These are phyloP conservation scores for Apiotrichum mycotoxinovorans DNA, from an alignment of 1,284 basidiomycete genomes.

Conservation along the genomic window DNA sequence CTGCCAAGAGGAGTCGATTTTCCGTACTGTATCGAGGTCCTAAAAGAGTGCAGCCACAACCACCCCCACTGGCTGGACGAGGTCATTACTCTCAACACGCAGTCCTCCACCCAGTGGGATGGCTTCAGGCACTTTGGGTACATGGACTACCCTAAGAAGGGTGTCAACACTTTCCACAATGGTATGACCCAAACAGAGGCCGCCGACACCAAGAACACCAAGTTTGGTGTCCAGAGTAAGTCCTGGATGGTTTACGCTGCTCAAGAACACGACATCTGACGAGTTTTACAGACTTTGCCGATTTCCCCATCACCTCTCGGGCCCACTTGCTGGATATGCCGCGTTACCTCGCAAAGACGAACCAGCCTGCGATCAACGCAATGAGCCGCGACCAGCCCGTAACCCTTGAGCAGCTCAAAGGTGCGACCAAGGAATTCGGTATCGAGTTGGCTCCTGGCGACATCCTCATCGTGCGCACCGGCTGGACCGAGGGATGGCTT, in stretches of 20 bases:
- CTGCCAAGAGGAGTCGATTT: too few species aligned
- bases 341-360: constrained; percentile 35
- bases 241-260: neutral
- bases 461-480: constrained; percentile 46
- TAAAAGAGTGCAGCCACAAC: neutral
- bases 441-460: constrained; percentile 40
- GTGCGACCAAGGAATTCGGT: constrained; percentile 28
- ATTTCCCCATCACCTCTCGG: constrained; percentile 17
- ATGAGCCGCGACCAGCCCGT: constrained; percentile 29
- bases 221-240: constrained; percentile 16
- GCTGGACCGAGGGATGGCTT: constrained; percentile 45
- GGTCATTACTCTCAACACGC: constrained; percentile 46
- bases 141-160: constrained; percentile 16
- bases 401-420: constrained; percentile 29
- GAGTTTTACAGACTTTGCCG: constrained; percentile 19
- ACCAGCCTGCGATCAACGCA: constrained; percentile 39
- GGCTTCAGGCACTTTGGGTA: constrained; percentile 43
- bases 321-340: constrained; percentile 20
- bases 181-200: constrained; percentile 12
- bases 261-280: too few species aligned
- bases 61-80: constrained; percentile 31
- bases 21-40: neutral
- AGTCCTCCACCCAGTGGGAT: constrained; percentile 51
- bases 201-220: constrained; percentile 1
- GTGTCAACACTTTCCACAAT: constrained; percentile 14